Evolutionary conservation across 768 basidiomycete genomes (phyloP), one percentile per base, ranked within the genome.

Genomic region (Suillus ampliporus): DNA sequence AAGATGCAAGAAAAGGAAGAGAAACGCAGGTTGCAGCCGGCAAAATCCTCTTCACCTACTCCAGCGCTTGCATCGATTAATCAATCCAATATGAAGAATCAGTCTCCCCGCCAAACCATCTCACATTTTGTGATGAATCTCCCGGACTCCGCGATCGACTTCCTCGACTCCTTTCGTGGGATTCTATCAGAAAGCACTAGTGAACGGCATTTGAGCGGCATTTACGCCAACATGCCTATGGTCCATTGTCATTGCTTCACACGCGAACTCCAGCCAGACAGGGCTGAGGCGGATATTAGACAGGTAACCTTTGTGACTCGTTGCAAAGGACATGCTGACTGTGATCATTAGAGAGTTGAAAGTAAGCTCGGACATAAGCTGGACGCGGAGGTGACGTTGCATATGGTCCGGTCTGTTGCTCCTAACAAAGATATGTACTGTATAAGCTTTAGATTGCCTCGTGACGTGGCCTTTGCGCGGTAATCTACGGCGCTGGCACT

Each of bases 361-460:
- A 82, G 86, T 60, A 82, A 78, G 66, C 77, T 97, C 35, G 89
- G 87, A 35, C 72, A 81, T 67, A 58, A 77, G 41, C 68, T 97
- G 58, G 77, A 78, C 15, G 77, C 79, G 13, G 83, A 85, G 26
- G 79, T 82, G 43, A 73, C 75, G 15, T 73, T 94, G 9, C 89
- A 94, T 69, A 83, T 89, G 66, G 96, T 99, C 54, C 89, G 97
- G 60, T 90, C 91, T 11, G 97, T 99, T 11, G 95, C 97, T 1
- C 97, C 97, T 8, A 91, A 88, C 77, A 99, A 99, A 78, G 90
- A 95, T 70, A 98, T 99, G 97, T 99, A 96, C 75, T 96, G 97
- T 76, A 85, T 99, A 60, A 91, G 91, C 74, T 99, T 99, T 82
- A 76, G 86, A 65, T 79, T 93, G 10, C 88, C 89, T 21, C 72